Conservation (phyloP, 192 early-diverging fungal genomes). For the Backusella tuberculispora region DNA sequence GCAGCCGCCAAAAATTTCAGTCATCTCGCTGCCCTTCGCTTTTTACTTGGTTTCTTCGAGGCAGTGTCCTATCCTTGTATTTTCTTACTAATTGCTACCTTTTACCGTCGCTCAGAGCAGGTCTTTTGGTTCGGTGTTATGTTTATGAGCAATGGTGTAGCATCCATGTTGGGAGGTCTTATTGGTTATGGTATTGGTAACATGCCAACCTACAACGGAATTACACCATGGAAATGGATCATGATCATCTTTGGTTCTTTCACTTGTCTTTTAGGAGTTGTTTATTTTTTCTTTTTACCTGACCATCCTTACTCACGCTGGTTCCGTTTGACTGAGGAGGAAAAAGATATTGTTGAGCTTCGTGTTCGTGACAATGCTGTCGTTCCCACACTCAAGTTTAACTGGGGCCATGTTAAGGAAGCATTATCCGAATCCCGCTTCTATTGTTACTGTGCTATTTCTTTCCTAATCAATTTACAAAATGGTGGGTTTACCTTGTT, state of each 20-base stretch:
- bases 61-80: slow-evolving; percentile 19
- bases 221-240: slow-evolving; percentile 29
- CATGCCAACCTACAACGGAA: not conserved
- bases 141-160: slow-evolving; percentile 29
- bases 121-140: slow-evolving; percentile 21
- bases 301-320: slow-evolving; percentile 23
- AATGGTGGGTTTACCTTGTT: slow-evolving; percentile 29
- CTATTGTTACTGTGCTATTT: slow-evolving; percentile 18
- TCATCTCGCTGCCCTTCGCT: slow-evolving; percentile 15
- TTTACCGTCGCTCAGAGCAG: slow-evolving; percentile 28
- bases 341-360: slow-evolving; percentile 18
- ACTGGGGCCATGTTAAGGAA: slow-evolving; percentile 27
- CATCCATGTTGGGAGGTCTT: slow-evolving; percentile 25
- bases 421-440: slow-evolving; percentile 21
- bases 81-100: slow-evolving; percentile 22
- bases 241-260: slow-evolving; percentile 32
- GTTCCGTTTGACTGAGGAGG: slow-evolving; percentile 3
- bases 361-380: slow-evolving; percentile 33
- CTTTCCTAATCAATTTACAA: slow-evolving; percentile 17
- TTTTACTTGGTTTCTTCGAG: slow-evolving; percentile 35
- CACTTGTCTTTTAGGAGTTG: slow-evolving; percentile 9
- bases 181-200: slow-evolving; percentile 28
- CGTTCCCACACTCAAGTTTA: slow-evolving; percentile 11
- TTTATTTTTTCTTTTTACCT: slow-evolving; percentile 29
- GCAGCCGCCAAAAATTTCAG: slow-evolving; percentile 16